Evolutionary conservation across 2,329 filamentous ascomycete species (phyloP).

Genomic region (Chaetomiaceae sp.): DNA sequence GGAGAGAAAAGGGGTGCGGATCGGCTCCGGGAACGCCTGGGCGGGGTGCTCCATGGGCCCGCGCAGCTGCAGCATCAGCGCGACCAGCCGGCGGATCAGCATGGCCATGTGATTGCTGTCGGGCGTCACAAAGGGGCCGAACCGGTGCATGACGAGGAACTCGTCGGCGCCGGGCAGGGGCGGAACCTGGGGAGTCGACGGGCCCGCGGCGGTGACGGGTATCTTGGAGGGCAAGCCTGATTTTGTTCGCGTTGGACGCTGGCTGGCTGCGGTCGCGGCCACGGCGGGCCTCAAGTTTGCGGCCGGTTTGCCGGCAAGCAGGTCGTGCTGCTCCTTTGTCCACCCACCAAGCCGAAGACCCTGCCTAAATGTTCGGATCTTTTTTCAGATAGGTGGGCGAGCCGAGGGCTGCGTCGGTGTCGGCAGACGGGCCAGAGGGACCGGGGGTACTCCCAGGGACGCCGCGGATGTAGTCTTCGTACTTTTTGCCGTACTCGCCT

Average conservation of each 20-base stretch:
- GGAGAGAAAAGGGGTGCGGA: too few species aligned
- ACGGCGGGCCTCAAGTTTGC: too few species aligned
- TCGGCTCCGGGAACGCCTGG: too few species aligned
- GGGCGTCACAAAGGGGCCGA: background rate
- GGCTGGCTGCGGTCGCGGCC: too few species aligned
- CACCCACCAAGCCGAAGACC: too few species aligned
- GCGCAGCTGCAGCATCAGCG: background rate
- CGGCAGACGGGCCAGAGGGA: background rate
- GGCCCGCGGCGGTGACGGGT: too few species aligned
- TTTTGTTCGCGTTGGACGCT: too few species aligned
- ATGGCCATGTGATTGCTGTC: background rate
- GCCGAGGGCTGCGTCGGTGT: background rate
- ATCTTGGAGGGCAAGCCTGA: too few species aligned
- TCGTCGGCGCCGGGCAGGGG: background rate
- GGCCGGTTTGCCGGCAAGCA: too few species aligned
- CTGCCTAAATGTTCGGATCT: too few species aligned
- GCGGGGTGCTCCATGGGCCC: too few species aligned
- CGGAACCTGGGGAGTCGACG: background rate
- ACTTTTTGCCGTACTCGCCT: background rate
- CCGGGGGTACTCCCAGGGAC: background rate
- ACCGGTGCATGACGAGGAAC: slow-evolving; percentile 2
- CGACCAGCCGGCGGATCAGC: background rate
- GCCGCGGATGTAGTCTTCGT: background rate
- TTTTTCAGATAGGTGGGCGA: background rate
- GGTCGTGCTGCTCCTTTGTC: too few species aligned